These are phyloP conservation scores for Gracilaria gracilis DNA, from an alignment of 23 red algal species.

Conservation along the genomic window DNA sequence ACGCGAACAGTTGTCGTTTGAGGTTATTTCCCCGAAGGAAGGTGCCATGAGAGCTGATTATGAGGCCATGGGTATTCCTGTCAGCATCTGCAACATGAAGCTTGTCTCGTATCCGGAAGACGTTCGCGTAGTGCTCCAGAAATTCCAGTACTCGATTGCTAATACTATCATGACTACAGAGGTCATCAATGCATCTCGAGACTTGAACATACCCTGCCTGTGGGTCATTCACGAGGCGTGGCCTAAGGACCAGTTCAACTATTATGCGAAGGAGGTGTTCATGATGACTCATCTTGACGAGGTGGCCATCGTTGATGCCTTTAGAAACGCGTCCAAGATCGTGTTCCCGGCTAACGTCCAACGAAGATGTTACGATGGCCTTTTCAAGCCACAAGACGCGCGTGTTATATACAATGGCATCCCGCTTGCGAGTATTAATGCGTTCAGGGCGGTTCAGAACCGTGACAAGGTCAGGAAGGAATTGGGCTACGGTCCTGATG, in stretches of 20 bases:
- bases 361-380: conserved; percentile 82
- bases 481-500: conserved; percentile 83
- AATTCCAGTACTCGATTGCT: conserved; percentile 82
- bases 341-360: conserved; percentile 96
- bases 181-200: conserved; percentile 78
- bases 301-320: conserved; percentile 65
- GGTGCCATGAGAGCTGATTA: conserved; percentile 98
- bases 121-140: conserved; percentile 49
- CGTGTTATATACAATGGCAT: conserved; percentile 98
- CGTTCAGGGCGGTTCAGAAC: conserved; percentile 82
- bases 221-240: conserved; percentile 99
- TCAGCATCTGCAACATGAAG: conserved; percentile 75
- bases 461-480: conserved; percentile 79
- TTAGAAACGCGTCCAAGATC: conserved; percentile 85
- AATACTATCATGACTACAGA: conserved; percentile 98
- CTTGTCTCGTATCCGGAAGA: conserved; percentile 70
- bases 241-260: conserved; percentile 94
- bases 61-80: conserved; percentile 83
- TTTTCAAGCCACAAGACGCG: conserved; percentile 68
- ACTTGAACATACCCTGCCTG: conserved; percentile 67
- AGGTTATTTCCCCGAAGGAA: conserved; percentile 86
- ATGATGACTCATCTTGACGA: conserved; percentile 92
- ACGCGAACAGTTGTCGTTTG: conserved; percentile 84
- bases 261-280: conserved; percentile 97
- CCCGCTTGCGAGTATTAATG: conserved; percentile 91